Conservation (phyloP, 257 asterid genomes). For the Catharanthus roseus region DNA sequence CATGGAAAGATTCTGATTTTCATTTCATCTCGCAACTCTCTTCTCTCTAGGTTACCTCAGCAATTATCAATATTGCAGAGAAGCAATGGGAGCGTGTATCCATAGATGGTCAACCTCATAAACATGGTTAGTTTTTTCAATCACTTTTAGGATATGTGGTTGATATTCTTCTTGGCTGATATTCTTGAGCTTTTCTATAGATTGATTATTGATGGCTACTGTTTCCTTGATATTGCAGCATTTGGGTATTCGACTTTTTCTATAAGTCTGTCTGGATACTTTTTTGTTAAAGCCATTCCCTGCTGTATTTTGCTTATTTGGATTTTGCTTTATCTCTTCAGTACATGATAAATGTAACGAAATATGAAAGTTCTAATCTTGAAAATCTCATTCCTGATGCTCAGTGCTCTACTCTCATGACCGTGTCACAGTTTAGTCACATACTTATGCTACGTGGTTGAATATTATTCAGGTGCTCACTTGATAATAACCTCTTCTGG, state of each 20-base stretch:
- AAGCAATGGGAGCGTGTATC: constrained; percentile 93
- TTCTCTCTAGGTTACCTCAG: constrained; percentile 60
- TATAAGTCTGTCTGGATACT: background rate
- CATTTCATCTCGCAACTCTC: background rate
- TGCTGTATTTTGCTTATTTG: background rate
- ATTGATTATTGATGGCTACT: background rate
- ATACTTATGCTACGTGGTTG: background rate
- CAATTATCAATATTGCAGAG: constrained; percentile 66
- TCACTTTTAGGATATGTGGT: background rate
- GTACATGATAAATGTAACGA: background rate
- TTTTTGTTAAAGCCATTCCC: background rate
- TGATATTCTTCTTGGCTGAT: background rate
- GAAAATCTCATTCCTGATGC: background rate
- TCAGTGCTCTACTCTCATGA: background rate
- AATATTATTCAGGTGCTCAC: background rate
- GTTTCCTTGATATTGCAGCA: background rate
- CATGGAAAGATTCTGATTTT: background rate
- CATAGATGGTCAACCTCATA: constrained; percentile 67
- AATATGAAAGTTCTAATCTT: background rate
- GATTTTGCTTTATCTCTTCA: background rate
- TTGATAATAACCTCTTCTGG: background rate
- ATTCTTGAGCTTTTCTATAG: background rate
- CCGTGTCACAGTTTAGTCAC: background rate
- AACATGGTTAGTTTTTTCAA: constrained; percentile 58
- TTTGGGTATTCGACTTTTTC: background rate